Conservation (phyloP, 495 filamentous ascomycete genomes). For the Tuber aestivum region DNA sequence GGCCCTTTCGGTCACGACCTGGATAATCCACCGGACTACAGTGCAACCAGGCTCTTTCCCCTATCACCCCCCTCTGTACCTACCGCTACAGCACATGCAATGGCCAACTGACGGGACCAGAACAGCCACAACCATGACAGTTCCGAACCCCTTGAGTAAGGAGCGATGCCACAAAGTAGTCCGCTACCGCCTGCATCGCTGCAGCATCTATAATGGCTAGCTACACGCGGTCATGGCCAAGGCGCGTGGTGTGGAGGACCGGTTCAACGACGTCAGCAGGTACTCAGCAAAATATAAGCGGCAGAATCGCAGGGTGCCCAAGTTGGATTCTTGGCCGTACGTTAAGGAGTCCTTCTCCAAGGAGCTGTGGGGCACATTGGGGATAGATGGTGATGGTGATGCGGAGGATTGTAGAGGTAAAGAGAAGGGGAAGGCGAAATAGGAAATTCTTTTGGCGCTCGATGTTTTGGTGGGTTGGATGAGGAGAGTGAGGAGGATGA, state of each 20-base stretch:
- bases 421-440: conserved; percentile 35
- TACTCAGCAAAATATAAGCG: conserved; percentile 40
- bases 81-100: neutral
- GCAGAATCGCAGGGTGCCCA: conserved; percentile 32
- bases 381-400: conserved; percentile 21
- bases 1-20: conserved; percentile 28
- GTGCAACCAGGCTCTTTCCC: conserved; percentile 40
- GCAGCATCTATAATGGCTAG: conserved; percentile 40
- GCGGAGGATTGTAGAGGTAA: conserved; percentile 2
- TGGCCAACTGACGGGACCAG: neutral
- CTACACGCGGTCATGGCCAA: conserved; percentile 38
- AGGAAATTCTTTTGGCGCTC: conserved; percentile 26
- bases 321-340: conserved; percentile 42
- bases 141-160: conserved; percentile 35
- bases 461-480: conserved; percentile 34
- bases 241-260: conserved; percentile 40
- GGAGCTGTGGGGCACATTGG: conserved; percentile 37
- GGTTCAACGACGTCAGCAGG: conserved; percentile 38
- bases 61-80: conserved; percentile 12
- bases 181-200: conserved; percentile 37
- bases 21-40: conserved; percentile 41
- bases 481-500: conserved; percentile 18
- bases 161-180: conserved; percentile 37
- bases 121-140: conserved; percentile 40
- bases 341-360: conserved; percentile 39